These are phyloP conservation scores for Castanea crenata DNA, from an alignment of 306 rosid species.

Conservation along the genomic window DNA sequence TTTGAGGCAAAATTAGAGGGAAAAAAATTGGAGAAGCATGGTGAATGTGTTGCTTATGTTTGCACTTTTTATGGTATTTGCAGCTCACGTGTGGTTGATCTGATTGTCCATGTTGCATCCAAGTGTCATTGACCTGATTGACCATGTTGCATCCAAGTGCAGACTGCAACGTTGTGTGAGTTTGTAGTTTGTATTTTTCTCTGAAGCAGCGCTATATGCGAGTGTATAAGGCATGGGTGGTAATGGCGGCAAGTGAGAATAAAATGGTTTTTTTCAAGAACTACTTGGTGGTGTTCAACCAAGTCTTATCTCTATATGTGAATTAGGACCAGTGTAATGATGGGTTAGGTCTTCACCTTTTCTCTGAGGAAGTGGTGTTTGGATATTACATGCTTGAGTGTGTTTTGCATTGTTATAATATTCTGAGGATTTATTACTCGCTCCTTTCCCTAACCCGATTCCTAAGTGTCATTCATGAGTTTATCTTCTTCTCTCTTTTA, in stretches of 20 bases:
- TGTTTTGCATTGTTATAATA: not conserved
- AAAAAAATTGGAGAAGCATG: no score
- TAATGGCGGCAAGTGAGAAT: not conserved
- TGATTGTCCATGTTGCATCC: slow-evolving; percentile 43
- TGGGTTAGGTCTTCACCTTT: not conserved
- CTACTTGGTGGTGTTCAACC: not conserved
- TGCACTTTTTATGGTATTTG: slow-evolving; percentile 9
- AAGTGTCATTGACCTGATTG: slow-evolving; percentile 60
- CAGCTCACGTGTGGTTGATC: slow-evolving; percentile 72
- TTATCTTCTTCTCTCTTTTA: no score
- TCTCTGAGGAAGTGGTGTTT: not conserved
- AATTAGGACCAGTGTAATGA: not conserved
- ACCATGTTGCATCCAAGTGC: slow-evolving; percentile 32
- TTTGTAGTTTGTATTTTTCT: not conserved
- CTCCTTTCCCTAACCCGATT: no score
- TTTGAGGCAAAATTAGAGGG: no score
- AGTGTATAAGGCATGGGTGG: not conserved
- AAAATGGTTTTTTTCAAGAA: not conserved
- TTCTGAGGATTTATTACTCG: not conserved
- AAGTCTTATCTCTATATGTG: not conserved
- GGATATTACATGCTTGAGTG: not conserved
- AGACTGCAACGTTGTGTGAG: not conserved
- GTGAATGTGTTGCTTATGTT: not conserved
- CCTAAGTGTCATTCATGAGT: no score
- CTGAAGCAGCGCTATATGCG: slow-evolving; percentile 1